Conservation (phyloP, 2,329 filamentous ascomycete species). For the Verticillium alfalfae region DNA sequence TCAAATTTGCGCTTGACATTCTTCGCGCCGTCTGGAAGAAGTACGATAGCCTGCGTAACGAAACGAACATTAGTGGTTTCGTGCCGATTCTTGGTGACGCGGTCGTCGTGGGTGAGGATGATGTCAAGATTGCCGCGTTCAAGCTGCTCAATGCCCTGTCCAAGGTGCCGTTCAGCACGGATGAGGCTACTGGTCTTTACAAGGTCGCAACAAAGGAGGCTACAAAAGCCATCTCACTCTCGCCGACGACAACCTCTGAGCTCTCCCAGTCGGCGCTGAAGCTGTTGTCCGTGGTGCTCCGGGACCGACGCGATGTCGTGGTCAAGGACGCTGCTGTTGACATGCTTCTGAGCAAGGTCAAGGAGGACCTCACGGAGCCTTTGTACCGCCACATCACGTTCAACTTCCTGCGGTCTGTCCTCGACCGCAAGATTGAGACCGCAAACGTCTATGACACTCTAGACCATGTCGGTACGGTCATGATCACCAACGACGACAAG, state of each 20-base stretch:
- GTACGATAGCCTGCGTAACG: slow-evolving; percentile 72
- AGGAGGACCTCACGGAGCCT: slow-evolving; percentile 86
- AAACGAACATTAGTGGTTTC: slow-evolving; percentile 77
- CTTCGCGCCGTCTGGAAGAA: slow-evolving; percentile 82
- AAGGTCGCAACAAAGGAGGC: slow-evolving; percentile 82
- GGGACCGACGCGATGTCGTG: slow-evolving; percentile 69
- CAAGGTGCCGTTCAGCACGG: slow-evolving; percentile 73
- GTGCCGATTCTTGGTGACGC: slow-evolving; percentile 85
- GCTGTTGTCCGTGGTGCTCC: slow-evolving; percentile 76
- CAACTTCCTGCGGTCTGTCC: slow-evolving; percentile 83
- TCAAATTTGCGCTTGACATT: slow-evolving; percentile 82
- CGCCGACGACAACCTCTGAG: slow-evolving; percentile 74
- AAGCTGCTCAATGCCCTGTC: slow-evolving; percentile 79
- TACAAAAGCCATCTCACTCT: slow-evolving; percentile 71
- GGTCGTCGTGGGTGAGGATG: slow-evolving; percentile 78
- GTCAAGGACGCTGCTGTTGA: slow-evolving; percentile 80
- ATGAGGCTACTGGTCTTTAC: slow-evolving; percentile 57
- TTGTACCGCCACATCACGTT: slow-evolving; percentile 91
- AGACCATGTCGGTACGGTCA: slow-evolving; percentile 82
- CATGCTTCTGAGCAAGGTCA: slow-evolving; percentile 73
- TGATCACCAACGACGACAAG: slow-evolving; percentile 93
- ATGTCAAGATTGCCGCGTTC: slow-evolving; percentile 85
- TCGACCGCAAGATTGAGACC: slow-evolving; percentile 80
- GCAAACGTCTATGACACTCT: slow-evolving; percentile 86
- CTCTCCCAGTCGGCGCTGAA: slow-evolving; percentile 85